Evolutionary conservation across 2,329 filamentous ascomycete genomes (phyloP).

Genomic region (Exophiala calicioides): DNA sequence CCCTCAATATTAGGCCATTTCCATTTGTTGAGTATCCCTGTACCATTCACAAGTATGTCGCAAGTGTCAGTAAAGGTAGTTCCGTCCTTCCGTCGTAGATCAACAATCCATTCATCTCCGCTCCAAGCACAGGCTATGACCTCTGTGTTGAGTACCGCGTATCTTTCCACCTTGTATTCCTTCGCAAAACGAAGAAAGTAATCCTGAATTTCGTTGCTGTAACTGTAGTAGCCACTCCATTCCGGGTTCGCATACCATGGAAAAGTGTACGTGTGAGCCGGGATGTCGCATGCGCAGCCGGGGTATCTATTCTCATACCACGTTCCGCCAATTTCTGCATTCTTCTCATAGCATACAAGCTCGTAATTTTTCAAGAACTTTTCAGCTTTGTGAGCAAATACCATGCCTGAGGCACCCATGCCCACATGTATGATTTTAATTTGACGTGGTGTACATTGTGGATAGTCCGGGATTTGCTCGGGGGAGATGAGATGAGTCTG

Average conservation of each 20-base stretch:
- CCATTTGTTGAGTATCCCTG: conserved; percentile 34
- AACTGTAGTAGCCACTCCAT: conserved; percentile 29
- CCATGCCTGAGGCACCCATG: conserved; percentile 42
- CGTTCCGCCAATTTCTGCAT: conserved; percentile 39
- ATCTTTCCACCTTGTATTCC: conserved; percentile 20
- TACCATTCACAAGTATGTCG: conserved; percentile 33
- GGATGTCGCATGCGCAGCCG: conserved; percentile 45
- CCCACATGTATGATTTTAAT: conserved; percentile 36
- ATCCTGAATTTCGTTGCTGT: conserved; percentile 30
- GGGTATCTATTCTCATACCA: conserved; percentile 47
- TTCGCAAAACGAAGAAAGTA: conserved; percentile 32
- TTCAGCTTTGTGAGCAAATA: conserved; percentile 36
- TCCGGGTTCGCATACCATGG: conserved; percentile 26
- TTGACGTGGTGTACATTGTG: conserved; percentile 3
- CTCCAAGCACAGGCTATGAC: conserved; percentile 25
- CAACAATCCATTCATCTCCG: conserved; percentile 33
- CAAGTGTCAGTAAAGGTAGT: too few species aligned
- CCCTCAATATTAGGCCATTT: conserved; percentile 42
- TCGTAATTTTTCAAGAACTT: conserved; percentile 25
- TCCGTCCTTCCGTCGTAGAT: conserved; percentile 32
- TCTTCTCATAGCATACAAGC: conserved; percentile 37
- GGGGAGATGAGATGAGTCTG: too few species aligned
- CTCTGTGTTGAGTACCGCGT: conserved; percentile 4
- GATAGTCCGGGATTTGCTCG: conserved; percentile 3
- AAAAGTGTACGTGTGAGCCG: conserved; percentile 21